These are phyloP conservation scores for Claviceps sp. DNA, from an alignment of 2,329 filamentous ascomycete genomes.

Conservation along the genomic window DNA sequence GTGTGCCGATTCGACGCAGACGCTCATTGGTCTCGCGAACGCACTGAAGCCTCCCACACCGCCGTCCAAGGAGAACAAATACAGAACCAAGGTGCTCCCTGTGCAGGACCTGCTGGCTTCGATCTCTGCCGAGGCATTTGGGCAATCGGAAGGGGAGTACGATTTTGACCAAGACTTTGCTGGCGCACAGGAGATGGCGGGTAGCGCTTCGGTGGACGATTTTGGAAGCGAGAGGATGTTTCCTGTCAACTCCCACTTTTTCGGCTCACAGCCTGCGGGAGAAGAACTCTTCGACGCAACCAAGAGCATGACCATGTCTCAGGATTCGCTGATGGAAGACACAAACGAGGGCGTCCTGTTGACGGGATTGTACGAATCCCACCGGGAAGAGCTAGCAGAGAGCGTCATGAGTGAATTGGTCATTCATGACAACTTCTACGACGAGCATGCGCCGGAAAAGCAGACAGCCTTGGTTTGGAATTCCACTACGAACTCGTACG, in stretches of 20 bases:
- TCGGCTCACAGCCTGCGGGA: conserved; percentile 27
- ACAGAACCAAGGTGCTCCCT: conserved; percentile 74
- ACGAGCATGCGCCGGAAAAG: conserved; percentile 43
- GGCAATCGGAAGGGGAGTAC: conserved; percentile 45
- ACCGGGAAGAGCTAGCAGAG: conserved; percentile 25
- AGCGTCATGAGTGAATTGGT: conserved; percentile 46
- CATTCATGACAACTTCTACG: conserved; percentile 70
- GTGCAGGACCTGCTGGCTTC: conserved; percentile 82
- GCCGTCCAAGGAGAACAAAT: conserved; percentile 71
- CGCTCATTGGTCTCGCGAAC: conserved; percentile 65
- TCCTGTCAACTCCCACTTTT: conserved; percentile 31
- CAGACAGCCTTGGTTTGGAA: conserved; percentile 67
- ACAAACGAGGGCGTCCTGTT: conserved; percentile 23
- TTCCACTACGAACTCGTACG: conserved; percentile 62
- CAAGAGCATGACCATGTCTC: conserved; percentile 17
- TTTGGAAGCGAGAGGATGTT: conserved; percentile 23
- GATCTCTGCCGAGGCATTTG: conserved; percentile 76
- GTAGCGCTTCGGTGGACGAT: conserved; percentile 19
- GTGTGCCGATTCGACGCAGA: conserved; percentile 94
- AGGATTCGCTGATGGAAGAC: conserved; percentile 20
- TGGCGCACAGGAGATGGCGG: conserved; percentile 35
- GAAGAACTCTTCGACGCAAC: conserved; percentile 38
- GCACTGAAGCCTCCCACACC: conserved; percentile 73
- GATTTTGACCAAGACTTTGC: conserved; percentile 52
- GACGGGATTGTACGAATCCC: conserved; percentile 17